A percentile compares a stretch with the other conserved stretches of the same genome.
Conservation (phyloP, 139 green algal genomes). For the Auxenochlorella pyrenoidosa region DNA sequence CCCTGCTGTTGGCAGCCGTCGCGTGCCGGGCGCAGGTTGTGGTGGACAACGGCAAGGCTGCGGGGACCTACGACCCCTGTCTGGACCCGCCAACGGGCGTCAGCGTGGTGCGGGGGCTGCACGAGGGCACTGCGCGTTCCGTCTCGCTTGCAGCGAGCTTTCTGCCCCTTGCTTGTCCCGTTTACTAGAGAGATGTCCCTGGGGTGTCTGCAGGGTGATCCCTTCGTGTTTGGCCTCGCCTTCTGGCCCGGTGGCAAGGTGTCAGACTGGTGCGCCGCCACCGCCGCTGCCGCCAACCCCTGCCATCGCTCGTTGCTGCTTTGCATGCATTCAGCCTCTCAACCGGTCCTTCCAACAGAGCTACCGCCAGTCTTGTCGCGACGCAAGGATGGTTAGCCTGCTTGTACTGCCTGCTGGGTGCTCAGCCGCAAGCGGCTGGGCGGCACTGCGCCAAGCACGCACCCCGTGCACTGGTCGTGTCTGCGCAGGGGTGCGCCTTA, state of each 20-base stretch:
- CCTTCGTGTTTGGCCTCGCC: constrained; percentile 54
- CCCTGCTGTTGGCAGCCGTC: not conserved
- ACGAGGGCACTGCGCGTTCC: not conserved
- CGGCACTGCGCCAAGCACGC: no score
- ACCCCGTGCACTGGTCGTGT: not conserved
- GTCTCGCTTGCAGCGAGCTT: not conserved
- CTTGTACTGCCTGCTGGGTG: no score
- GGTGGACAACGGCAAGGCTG: not conserved
- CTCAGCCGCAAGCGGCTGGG: no score
- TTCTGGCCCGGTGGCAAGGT: constrained; percentile 56
- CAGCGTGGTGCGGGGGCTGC: not conserved
- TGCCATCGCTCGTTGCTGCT: not conserved
- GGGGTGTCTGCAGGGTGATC: constrained; percentile 36
- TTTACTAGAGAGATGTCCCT: not conserved
- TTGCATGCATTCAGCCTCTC: no score
- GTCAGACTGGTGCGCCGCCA: constrained; percentile 40
- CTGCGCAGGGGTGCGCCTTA: constrained; percentile 23
- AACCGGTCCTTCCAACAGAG: no score
- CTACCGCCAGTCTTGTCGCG: no score
- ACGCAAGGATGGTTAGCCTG: no score
- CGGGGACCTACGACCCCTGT: constrained; percentile 21
- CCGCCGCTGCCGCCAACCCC: not conserved
- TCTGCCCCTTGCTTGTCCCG: not conserved
- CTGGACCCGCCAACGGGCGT: constrained; percentile 1
- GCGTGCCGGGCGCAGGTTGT: not conserved